Percentiles rank a stretch among this genome's conserved stretches.
Evolutionary conservation across 345 rosid genomes (phyloP).

Genomic region (Microthlaspi erraticum): DNA sequence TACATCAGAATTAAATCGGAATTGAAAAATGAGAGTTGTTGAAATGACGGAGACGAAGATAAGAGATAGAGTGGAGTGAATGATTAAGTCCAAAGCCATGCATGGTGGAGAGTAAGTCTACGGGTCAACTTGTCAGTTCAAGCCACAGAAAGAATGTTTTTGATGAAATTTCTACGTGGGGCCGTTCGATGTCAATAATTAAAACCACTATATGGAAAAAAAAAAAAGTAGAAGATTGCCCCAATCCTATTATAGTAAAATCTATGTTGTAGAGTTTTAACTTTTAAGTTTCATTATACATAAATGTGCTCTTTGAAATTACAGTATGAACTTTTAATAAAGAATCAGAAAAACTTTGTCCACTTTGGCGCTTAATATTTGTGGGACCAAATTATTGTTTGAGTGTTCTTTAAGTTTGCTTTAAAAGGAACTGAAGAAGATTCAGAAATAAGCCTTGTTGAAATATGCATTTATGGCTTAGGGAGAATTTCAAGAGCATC

Average conservation of each 20-base stretch:
- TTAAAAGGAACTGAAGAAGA: background rate
- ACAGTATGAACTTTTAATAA: too few species aligned
- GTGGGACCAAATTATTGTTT: too few species aligned
- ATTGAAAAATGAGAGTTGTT: background rate
- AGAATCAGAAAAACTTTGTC: too few species aligned
- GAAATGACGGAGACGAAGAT: background rate
- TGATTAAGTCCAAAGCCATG: background rate
- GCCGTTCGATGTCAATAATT: slow-evolving; percentile 5
- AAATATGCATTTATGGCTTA: slow-evolving; percentile 13
- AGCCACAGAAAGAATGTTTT: too few species aligned
- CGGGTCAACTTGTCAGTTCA: slow-evolving; percentile 21
- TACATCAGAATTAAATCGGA: background rate
- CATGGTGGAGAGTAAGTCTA: slow-evolving; percentile 19
- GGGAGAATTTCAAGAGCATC: background rate
- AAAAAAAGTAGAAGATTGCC: too few species aligned
- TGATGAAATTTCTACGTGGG: background rate
- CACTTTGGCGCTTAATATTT: too few species aligned
- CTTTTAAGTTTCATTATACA: too few species aligned
- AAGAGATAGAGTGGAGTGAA: background rate
- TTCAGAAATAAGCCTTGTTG: background rate
- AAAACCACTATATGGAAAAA: background rate
- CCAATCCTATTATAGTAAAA: too few species aligned
- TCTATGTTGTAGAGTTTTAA: too few species aligned
- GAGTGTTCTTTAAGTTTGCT: too few species aligned
- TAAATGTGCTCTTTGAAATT: too few species aligned